These are phyloP conservation scores for Entomortierella beljakovae DNA, from an alignment of 192 early-diverging fungal genomes.

Conservation along the genomic window DNA sequence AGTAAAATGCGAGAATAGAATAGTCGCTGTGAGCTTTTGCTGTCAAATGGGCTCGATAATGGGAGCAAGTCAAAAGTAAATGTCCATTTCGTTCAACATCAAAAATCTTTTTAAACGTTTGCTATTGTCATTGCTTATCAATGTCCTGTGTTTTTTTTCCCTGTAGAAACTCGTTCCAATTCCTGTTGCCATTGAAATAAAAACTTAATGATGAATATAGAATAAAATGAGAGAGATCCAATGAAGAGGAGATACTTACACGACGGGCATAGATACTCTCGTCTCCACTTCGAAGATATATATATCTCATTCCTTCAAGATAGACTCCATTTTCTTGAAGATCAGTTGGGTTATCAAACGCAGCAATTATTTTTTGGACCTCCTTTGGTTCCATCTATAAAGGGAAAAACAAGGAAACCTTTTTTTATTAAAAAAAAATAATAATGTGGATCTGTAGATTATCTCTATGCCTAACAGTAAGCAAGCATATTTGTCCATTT, in stretches of 20 bases:
- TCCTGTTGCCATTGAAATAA: too few relatives aligned
- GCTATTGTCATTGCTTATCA: neutral
- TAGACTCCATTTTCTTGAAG: slow-evolving; percentile 76
- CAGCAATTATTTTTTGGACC: slow-evolving; percentile 64
- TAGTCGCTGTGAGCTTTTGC: slow-evolving; percentile 9
- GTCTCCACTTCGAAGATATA: slow-evolving; percentile 75
- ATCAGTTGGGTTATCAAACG: slow-evolving; percentile 70
- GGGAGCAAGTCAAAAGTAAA: neutral
- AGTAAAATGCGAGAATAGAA: neutral
- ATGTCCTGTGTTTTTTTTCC: neutral
- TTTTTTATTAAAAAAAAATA: neutral
- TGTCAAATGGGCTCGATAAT: neutral
- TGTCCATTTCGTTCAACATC: too few relatives aligned
- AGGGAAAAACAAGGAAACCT: neutral
- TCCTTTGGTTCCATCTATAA: slow-evolving; percentile 66
- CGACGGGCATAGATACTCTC: slow-evolving; percentile 85
- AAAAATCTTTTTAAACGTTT: too few relatives aligned
- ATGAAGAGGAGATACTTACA: slow-evolving; percentile 50
- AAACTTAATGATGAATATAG: too few relatives aligned
- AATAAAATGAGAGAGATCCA: neutral
- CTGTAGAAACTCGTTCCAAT: too few relatives aligned
- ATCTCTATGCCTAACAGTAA: neutral
- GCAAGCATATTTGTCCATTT: neutral
- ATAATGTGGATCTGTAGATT: neutral
- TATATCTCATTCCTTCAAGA: slow-evolving; percentile 78